Conservation (phyloP, 495 filamentous ascomycete species). For the Aspergillus baeticus region DNA sequence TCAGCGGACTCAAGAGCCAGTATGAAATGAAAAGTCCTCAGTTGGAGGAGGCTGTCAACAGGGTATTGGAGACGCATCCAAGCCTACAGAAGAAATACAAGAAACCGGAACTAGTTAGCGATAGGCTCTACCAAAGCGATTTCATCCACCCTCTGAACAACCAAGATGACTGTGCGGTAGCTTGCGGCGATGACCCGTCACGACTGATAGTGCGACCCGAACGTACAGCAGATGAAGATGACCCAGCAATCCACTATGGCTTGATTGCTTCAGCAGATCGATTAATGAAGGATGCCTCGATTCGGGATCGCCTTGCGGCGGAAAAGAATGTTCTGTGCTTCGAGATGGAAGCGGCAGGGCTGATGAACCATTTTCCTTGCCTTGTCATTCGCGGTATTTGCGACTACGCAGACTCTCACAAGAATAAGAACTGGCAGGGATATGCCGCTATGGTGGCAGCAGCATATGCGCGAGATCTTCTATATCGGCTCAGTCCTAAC, state of each 20-base stretch:
- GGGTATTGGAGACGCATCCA: no score
- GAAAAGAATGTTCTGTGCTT: constrained; percentile 33
- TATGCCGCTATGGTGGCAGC: constrained; percentile 25
- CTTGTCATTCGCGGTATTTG: constrained; percentile 34
- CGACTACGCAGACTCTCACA: constrained; percentile 39
- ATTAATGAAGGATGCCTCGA: constrained; percentile 14
- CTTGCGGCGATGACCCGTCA: no score
- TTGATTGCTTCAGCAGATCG: constrained; percentile 20
- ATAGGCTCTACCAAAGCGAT: no score
- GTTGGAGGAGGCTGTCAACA: no score
- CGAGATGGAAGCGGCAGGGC: constrained; percentile 47
- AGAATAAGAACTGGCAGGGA: constrained; percentile 33
- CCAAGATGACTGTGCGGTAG: no score
- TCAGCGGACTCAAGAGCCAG: no score
- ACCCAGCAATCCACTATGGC: constrained; percentile 21
- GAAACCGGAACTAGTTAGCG: no score
- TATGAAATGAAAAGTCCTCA: no score
- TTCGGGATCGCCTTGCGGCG: constrained; percentile 16
- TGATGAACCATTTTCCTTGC: constrained; percentile 29
- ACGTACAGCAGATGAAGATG: no score
- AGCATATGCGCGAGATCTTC: constrained; percentile 28
- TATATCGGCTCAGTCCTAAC: constrained; percentile 1
- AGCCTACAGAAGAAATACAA: no score
- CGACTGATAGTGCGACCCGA: no score
- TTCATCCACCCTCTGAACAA: no score